A percentile compares a stretch with the other conserved stretches of the same genome.
Conservation (phyloP, 1,284 basidiomycete genomes). For the Leccinum subspadiceum region DNA sequence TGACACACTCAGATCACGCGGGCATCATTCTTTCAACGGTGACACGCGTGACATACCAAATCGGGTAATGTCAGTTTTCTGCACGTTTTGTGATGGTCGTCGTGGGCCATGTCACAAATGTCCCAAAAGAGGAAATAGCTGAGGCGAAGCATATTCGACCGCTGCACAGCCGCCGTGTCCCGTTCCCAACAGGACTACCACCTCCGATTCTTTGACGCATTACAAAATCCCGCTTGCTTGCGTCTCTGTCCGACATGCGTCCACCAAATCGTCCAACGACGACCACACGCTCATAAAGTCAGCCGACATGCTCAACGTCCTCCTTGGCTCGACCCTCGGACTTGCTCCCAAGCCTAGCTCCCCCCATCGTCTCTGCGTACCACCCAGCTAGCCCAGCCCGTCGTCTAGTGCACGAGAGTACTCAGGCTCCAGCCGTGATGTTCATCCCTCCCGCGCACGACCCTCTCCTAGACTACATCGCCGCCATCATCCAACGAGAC, state of each 20-base stretch:
- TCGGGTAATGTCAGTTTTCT: too few species aligned
- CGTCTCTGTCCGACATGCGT: conserved; percentile 11
- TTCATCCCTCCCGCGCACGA: conserved; percentile 74
- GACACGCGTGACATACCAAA: too few species aligned
- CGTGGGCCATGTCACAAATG: too few species aligned
- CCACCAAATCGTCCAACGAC: conserved; percentile 20
- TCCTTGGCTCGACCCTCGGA: conserved; percentile 21
- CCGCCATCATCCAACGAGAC: conserved; percentile 63
- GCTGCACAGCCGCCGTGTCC: too few species aligned
- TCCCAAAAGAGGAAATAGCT: too few species aligned
- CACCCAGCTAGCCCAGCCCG: background rate
- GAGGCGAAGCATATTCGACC: too few species aligned
- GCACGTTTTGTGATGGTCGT: too few species aligned
- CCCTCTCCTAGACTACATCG: conserved; percentile 73
- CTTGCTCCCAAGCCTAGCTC: conserved; percentile 5
- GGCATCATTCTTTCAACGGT: too few species aligned
- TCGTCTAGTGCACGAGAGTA: background rate
- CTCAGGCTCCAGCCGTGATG: conserved; percentile 22
- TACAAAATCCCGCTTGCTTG: background rate
- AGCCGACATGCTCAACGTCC: conserved; percentile 18
- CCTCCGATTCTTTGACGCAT: too few species aligned
- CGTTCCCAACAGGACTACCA: too few species aligned
- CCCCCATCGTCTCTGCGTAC: background rate
- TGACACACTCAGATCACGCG: too few species aligned
- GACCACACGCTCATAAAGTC: conserved; percentile 24